Conservation (phyloP, 768 basidiomycete genomes). For the Kwoniella botswanensis region DNA sequence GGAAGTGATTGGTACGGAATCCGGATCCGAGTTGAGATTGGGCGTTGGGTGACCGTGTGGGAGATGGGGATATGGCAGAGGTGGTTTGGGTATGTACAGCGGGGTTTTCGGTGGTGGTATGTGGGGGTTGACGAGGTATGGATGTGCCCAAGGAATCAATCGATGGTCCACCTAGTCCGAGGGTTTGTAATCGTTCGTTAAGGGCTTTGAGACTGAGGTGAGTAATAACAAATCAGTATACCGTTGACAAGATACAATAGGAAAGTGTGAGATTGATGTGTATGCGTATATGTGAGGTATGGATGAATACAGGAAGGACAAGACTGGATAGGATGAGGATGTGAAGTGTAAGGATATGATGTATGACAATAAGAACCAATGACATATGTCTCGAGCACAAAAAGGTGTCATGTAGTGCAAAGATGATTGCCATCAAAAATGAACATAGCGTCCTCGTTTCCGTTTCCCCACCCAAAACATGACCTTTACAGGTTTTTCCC, state of each 20-base stretch:
- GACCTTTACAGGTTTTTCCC: constrained; percentile 5
- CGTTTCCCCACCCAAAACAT: not conserved
- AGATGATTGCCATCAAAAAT: not conserved
- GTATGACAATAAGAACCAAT: constrained; percentile 13
- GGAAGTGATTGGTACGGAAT: constrained; percentile 15
- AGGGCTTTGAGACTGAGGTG: constrained; percentile 21
- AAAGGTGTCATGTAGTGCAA: not conserved
- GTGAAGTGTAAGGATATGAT: constrained; percentile 9
- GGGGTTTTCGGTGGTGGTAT: not conserved
- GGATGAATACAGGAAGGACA: not conserved
- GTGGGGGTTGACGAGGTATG: constrained; percentile 19
- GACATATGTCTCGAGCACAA: not conserved
- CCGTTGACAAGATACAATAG: not conserved
- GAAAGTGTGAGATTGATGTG: constrained; percentile 3
- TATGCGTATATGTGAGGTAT: constrained; percentile 8
- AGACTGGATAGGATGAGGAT: not conserved
- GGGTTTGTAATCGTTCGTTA: constrained; percentile 28
- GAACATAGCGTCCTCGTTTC: not conserved
- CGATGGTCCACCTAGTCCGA: constrained; percentile 28
- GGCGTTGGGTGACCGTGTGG: not conserved
- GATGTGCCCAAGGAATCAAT: constrained; percentile 10
- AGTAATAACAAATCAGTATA: not conserved
- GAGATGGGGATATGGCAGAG: not conserved
- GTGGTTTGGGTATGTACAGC: constrained; percentile 5
- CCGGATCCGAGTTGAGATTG: constrained; percentile 17